Percentiles rank a stretch among this genome's conserved stretches.
These are phyloP conservation scores for Raphidocelis subcapitata DNA, from an alignment of 139 green algal species.

Conservation along the genomic window DNA sequence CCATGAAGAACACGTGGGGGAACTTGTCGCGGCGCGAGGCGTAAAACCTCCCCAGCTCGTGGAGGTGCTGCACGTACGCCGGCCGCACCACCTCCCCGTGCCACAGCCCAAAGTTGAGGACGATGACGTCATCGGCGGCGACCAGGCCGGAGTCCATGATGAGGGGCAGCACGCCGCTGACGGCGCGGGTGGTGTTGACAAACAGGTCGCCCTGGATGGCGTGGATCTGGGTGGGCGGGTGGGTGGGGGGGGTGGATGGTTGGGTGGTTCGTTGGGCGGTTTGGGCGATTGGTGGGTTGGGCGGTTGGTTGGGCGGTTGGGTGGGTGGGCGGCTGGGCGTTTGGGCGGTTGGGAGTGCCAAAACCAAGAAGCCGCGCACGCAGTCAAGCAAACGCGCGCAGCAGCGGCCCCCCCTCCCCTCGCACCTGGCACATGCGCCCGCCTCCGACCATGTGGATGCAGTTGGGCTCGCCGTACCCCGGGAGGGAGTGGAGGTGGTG, in stretches of 20 bases:
- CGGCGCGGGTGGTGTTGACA: constrained; percentile 9
- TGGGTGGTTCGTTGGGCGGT: no score
- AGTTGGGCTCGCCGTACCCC: constrained; percentile 19
- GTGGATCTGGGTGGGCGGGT: constrained; percentile 23
- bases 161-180: constrained; percentile 19
- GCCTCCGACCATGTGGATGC: constrained; percentile 15
- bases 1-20: constrained; percentile 19
- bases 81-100: constrained; percentile 17
- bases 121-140: constrained; percentile 6
- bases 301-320: no score
- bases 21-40: background rate
- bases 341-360: no score
- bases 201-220: constrained; percentile 30
- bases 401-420: background rate
- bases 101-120: constrained; percentile 22
- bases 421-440: constrained; percentile 21
- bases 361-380: no score
- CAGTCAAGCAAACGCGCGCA: no score
- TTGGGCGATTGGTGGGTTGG: no score
- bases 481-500: constrained; percentile 16
- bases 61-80: constrained; percentile 16
- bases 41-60: constrained; percentile 19
- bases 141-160: constrained; percentile 1
- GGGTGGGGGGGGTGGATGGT: no score
- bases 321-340: no score